phyloP scores from a whole-genome alignment of 495 filamentous ascomycete genomes.

The Chlorociboria aeruginascens region DNA sequence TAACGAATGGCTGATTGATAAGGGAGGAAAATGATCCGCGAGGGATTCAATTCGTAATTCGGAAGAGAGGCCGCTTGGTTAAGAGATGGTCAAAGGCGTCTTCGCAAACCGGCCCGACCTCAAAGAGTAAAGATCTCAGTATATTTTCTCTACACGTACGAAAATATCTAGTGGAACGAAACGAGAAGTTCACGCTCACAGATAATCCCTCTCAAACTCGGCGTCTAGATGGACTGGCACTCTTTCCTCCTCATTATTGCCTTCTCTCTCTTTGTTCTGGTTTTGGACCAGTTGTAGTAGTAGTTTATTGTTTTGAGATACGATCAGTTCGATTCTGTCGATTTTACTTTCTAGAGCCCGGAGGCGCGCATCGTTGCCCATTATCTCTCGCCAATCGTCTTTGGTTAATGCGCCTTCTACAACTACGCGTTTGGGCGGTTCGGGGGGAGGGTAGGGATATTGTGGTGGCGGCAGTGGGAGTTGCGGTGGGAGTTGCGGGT shows the following conservation, averaged over 20 bases:
- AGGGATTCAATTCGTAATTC: no score
- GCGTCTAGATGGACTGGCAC: constrained; percentile 21
- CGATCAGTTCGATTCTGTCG: constrained; percentile 17
- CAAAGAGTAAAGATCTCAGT: not conserved
- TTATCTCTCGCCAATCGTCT: constrained; percentile 19
- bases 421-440: constrained; percentile 16
- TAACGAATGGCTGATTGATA: not conserved
- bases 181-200: constrained; percentile 11
- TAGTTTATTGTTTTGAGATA: constrained; percentile 20
- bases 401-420: constrained; percentile 18
- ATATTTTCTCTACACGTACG: not conserved
- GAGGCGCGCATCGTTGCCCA: constrained; percentile 19
- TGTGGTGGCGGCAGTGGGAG: constrained; percentile 5
- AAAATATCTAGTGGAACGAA: not conserved
- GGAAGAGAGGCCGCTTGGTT: not conserved
- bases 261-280: constrained; percentile 17
- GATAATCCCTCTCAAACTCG: constrained; percentile 21
- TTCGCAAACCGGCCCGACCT: constrained; percentile 18
- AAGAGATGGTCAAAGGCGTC: constrained; percentile 15
- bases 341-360: constrained; percentile 16
- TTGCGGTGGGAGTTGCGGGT: constrained; percentile 9
- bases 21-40: no score
- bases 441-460: constrained; percentile 12
- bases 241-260: constrained; percentile 17
- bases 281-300: constrained; percentile 16